These are phyloP conservation scores for Smallanthus sonchifolius DNA, from an alignment of 129 eudicot genomes.

Conservation along the genomic window DNA sequence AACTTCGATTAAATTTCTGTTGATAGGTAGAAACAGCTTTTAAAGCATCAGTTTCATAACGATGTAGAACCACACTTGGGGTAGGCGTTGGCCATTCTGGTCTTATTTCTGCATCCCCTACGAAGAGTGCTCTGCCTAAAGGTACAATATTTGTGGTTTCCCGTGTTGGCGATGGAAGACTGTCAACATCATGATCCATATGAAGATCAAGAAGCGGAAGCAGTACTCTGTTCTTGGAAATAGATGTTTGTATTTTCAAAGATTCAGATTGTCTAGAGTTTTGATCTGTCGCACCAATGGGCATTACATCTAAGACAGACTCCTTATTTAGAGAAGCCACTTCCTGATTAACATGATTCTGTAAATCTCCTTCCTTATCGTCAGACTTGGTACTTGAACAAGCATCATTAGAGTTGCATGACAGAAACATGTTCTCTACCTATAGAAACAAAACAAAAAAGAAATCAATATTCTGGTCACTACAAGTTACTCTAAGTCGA, in stretches of 20 bases:
- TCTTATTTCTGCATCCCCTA: slow-evolving; percentile 42
- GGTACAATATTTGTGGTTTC: slow-evolving; percentile 46
- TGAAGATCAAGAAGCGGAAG: slow-evolving; percentile 88
- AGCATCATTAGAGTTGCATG: slow-evolving; percentile 26
- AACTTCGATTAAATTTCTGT: slow-evolving; percentile 72
- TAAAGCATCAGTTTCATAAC: slow-evolving; percentile 86
- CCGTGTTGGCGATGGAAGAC: slow-evolving; percentile 96
- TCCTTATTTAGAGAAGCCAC: slow-evolving; percentile 20
- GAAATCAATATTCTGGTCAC: slow-evolving; percentile 6
- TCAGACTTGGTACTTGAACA: slow-evolving; percentile 14
- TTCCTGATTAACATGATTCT: slow-evolving; percentile 16
- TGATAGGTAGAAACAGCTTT: slow-evolving; percentile 86
- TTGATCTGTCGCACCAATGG: slow-evolving; percentile 22
- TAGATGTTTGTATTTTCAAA: slow-evolving; percentile 35
- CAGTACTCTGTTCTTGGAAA: slow-evolving; percentile 42
- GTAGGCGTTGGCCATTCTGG: slow-evolving; percentile 73
- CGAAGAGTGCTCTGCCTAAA: slow-evolving; percentile 30
- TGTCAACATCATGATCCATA: slow-evolving; percentile 91
- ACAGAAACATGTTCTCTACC: slow-evolving; percentile 47
- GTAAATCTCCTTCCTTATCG: slow-evolving; percentile 18
- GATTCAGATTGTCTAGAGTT: slow-evolving; percentile 29
- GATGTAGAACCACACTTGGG: slow-evolving; percentile 47
- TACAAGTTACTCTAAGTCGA: not conserved
- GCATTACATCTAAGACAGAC: slow-evolving; percentile 18
- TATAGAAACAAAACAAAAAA: slow-evolving; percentile 29